Evolutionary conservation across 148 eudicot genomes (phyloP).

Genomic region (Arbutus unedo): DNA sequence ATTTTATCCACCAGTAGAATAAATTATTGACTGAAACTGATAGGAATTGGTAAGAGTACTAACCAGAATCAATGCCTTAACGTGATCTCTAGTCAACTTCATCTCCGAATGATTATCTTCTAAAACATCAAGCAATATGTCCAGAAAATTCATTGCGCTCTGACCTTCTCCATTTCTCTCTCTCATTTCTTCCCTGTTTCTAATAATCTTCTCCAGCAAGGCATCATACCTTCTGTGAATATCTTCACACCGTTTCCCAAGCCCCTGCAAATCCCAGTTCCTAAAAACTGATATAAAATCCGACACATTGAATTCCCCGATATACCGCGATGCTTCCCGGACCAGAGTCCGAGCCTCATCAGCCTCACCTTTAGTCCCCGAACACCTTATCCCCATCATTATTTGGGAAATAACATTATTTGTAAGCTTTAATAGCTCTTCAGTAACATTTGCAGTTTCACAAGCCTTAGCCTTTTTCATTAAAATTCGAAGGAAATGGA

Average conservation of each 20-base stretch:
- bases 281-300: constrained; percentile 13
- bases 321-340: constrained; percentile 15
- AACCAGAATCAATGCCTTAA: constrained; percentile 25
- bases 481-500: neutral
- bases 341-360: constrained; percentile 16
- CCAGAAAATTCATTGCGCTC: constrained; percentile 17
- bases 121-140: constrained; percentile 17
- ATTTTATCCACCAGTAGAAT: no score
- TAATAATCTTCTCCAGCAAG: constrained; percentile 17
- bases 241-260: constrained; percentile 14
- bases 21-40: no score
- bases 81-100: constrained; percentile 19
- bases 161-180: neutral
- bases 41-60: neutral
- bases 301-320: constrained; percentile 16
- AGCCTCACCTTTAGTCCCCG: constrained; percentile 11
- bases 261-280: constrained; percentile 19
- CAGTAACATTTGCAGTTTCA: constrained; percentile 17
- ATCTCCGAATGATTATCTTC: constrained; percentile 22
- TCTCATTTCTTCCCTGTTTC: neutral
- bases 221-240: constrained; percentile 17
- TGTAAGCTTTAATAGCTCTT: constrained; percentile 21
- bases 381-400: constrained; percentile 23
- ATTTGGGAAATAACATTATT: constrained; percentile 22
- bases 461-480: constrained; percentile 7